Evolutionary conservation across 495 filamentous ascomycete species (phyloP).

Genomic region (Neurospora sp.): DNA sequence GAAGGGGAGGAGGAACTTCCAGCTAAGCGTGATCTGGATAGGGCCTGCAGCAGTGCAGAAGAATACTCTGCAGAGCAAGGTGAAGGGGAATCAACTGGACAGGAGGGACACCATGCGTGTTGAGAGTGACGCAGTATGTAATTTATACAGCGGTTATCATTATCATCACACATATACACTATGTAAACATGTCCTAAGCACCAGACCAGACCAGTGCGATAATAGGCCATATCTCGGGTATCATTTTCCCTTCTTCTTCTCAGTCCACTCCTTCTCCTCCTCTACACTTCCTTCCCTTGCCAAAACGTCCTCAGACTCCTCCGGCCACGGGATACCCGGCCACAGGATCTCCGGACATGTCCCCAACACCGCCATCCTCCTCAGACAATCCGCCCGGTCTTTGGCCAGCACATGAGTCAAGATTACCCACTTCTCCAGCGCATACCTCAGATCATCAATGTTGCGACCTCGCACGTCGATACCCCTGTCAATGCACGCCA

Average conservation of each 20-base stretch:
- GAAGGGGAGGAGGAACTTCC: no score
- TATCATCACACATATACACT: neutral
- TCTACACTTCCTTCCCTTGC: neutral
- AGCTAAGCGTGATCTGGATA: no score
- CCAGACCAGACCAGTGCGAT: neutral
- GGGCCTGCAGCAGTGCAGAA: no score
- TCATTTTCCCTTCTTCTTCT: neutral
- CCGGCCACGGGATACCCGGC: neutral
- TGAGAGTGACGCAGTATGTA: no score
- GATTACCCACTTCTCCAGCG: conserved; percentile 25
- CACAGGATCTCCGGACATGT: conserved; percentile 1
- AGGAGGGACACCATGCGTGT: no score
- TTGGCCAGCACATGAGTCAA: conserved; percentile 5
- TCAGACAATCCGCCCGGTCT: conserved; percentile 2
- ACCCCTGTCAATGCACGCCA: conserved; percentile 35
- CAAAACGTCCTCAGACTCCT: neutral
- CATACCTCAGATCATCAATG: conserved; percentile 15
- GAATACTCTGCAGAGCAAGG: no score
- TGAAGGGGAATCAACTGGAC: no score
- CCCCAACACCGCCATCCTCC: conserved; percentile 4
- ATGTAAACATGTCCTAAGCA: neutral
- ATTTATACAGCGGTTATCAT: neutral
- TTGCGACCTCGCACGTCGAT: conserved; percentile 21
- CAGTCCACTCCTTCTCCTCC: neutral
- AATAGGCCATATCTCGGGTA: neutral